Percentiles rank a stretch among this genome's conserved stretches.
phyloP scores from a whole-genome alignment of 2,329 filamentous ascomycete genomes.

The Talaromyces sp. region DNA sequence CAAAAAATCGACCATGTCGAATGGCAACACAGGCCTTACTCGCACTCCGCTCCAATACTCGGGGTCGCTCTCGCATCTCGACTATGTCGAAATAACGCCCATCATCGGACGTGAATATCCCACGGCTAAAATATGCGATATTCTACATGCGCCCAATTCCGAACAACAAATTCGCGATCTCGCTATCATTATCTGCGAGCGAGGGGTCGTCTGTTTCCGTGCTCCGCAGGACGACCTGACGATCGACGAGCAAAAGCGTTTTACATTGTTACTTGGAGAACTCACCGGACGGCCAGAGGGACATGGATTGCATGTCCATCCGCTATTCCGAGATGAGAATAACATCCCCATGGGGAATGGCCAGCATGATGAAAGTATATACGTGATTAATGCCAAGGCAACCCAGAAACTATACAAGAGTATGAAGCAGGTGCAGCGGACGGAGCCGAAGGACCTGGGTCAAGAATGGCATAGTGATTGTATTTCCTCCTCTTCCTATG shows the following conservation, averaged over 20 bases:
- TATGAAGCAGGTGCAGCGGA: background rate
- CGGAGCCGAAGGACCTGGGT: background rate
- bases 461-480: slow-evolving; percentile 5
- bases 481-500: background rate
- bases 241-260: slow-evolving; percentile 16
- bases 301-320: slow-evolving; percentile 16
- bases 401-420: slow-evolving; percentile 5
- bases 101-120: slow-evolving; percentile 41
- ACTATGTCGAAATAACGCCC: slow-evolving; percentile 40
- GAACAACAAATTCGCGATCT: slow-evolving; percentile 27
- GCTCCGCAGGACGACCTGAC: slow-evolving; percentile 5
- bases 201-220: slow-evolving; percentile 31
- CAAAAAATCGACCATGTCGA: background rate
- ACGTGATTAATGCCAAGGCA: slow-evolving; percentile 4
- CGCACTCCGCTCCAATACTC: background rate
- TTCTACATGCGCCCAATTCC: slow-evolving; percentile 30
- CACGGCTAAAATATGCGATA: slow-evolving; percentile 27
- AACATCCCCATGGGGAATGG: slow-evolving; percentile 3
- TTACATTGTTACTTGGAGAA: slow-evolving; percentile 23
- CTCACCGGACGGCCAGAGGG: slow-evolving; percentile 35
- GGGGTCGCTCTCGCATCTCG: slow-evolving; percentile 26
- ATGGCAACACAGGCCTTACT: background rate
- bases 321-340: background rate
- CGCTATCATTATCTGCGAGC: slow-evolving; percentile 26
- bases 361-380: slow-evolving; percentile 2